Conservation (phyloP, 2,329 filamentous ascomycete species). For the Magnaporthiopsis rhizophila region DNA sequence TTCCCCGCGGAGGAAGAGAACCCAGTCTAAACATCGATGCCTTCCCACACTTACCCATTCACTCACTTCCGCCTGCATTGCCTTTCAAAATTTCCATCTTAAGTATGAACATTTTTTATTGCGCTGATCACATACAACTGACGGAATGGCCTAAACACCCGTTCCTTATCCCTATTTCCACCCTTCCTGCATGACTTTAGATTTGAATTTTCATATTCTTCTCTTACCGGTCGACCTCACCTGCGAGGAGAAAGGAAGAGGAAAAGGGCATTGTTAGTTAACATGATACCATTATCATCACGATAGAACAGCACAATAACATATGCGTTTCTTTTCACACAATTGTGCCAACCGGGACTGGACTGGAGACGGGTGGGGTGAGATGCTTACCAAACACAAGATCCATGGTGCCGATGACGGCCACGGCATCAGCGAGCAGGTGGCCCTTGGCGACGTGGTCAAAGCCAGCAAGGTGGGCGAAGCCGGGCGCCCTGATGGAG, state of each 20-base stretch:
- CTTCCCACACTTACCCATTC: conserved; percentile 1
- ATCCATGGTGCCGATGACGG: conserved; percentile 88
- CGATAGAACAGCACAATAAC: conserved; percentile 24
- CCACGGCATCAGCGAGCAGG: conserved; percentile 90
- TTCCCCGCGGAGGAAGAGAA: background rate
- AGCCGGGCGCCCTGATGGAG: conserved; percentile 94
- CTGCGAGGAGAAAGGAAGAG: conserved; percentile 23
- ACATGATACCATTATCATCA: conserved; percentile 7
- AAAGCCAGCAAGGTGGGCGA: conserved; percentile 89
- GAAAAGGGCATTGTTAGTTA: background rate
- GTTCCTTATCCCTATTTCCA: background rate
- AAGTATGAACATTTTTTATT: background rate
- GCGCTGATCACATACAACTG: background rate
- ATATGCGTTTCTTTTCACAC: background rate
- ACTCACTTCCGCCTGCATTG: background rate
- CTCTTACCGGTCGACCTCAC: conserved; percentile 50
- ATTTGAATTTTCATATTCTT: conserved; percentile 9
- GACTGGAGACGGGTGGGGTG: background rate
- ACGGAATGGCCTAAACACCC: background rate
- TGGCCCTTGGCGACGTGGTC: conserved; percentile 91
- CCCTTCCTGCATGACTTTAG: background rate
- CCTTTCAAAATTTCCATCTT: background rate
- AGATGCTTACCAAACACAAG: conserved; percentile 68
- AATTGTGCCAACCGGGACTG: background rate
- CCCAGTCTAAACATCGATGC: conserved; percentile 1